Evolutionary conservation across 495 filamentous ascomycete species (phyloP), one percentile per base, ranked within the genome.

Genomic region (Podospora comata): DNA sequence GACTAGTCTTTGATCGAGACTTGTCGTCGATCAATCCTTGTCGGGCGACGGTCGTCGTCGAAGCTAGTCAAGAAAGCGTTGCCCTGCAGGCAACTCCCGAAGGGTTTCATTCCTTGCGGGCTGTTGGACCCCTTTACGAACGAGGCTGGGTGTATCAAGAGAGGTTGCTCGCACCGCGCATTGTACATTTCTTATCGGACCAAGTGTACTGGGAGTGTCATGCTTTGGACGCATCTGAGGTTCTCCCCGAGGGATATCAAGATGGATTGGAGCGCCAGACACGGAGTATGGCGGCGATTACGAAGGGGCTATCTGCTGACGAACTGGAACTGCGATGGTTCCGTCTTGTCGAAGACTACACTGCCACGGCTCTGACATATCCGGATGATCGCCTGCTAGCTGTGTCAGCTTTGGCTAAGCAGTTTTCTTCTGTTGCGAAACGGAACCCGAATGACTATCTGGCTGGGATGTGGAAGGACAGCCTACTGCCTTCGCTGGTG

Each of bases 71-170:
- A 30, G 32, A 54, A 54, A 26, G 32, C 18, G 9, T 65, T 7
- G 13, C 32, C 4, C 32, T 65, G 20, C 54, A 65, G 48, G 67
- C 62, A 32, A 32, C 30, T 32, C 4, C 30, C 30, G 30, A 32
- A 32, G 30, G 30, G 30, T 32, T 32, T 7, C 30, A 27, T 69
- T 69, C 62, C 6, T n/a, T 23, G 26, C n/a, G 34, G 30, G 26
- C 57, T 64, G 53, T 61, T 9, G 54, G 62, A n/a, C 30, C 23
- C 62, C 48, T 30, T 69, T 58, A 69, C 56, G n/a, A 64, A 15
- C 62, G 67, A 5, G 67, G 67, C 15, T 69, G 67, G 67, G 62
- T 69, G 26, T 69, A 60, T 34, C 67, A 69, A 65, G 67, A 69
- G 27, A 30, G 64, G 55, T 28, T 30, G 28, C 54, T 69, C 4